phyloP scores from a whole-genome alignment of 192 early-diverging fungal genomes.

The Coemansia sp. region DNA sequence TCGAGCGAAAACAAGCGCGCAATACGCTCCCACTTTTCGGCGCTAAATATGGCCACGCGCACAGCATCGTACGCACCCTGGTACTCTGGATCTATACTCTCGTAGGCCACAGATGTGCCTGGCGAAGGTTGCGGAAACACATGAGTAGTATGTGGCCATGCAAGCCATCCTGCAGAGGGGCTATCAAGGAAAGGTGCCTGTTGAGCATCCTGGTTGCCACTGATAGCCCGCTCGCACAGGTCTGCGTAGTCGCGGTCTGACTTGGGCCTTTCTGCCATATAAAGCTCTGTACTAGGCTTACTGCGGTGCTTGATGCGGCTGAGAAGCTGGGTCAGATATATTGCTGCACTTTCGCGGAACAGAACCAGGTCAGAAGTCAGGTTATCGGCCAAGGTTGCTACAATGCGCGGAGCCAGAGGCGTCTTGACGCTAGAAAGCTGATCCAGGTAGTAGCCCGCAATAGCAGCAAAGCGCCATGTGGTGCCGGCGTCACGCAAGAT shows the following conservation, averaged over 20 bases:
- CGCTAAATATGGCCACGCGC: slow-evolving; percentile 50
- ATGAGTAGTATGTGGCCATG: slow-evolving; percentile 67
- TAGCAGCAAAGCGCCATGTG: slow-evolving; percentile 82
- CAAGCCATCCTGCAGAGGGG: slow-evolving; percentile 72
- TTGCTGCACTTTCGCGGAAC: slow-evolving; percentile 67
- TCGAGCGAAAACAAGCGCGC: slow-evolving; percentile 70
- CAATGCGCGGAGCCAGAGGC: slow-evolving; percentile 59
- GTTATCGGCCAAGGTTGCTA: slow-evolving; percentile 59
- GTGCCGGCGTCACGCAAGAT: slow-evolving; percentile 61
- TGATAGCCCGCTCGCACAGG: slow-evolving; percentile 41
- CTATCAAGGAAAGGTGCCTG: slow-evolving; percentile 60
- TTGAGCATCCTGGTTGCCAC: slow-evolving; percentile 17
- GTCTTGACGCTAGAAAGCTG: slow-evolving; percentile 63
- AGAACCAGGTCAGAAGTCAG: slow-evolving; percentile 72
- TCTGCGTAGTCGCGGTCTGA: slow-evolving; percentile 14
- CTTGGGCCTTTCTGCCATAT: neutral
- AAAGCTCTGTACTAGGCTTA: slow-evolving; percentile 10
- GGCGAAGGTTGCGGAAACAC: slow-evolving; percentile 53
- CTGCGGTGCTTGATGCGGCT: slow-evolving; percentile 70
- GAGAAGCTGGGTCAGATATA: slow-evolving; percentile 62
- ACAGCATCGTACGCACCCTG: slow-evolving; percentile 60
- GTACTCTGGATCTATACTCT: slow-evolving; percentile 62
- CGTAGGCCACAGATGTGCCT: slow-evolving; percentile 39
- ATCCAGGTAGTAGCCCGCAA: slow-evolving; percentile 81
- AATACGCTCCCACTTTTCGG: slow-evolving; percentile 70